phyloP scores from a whole-genome alignment of 2,329 filamentous ascomycete species.

The Dactylellina drechsleri region DNA sequence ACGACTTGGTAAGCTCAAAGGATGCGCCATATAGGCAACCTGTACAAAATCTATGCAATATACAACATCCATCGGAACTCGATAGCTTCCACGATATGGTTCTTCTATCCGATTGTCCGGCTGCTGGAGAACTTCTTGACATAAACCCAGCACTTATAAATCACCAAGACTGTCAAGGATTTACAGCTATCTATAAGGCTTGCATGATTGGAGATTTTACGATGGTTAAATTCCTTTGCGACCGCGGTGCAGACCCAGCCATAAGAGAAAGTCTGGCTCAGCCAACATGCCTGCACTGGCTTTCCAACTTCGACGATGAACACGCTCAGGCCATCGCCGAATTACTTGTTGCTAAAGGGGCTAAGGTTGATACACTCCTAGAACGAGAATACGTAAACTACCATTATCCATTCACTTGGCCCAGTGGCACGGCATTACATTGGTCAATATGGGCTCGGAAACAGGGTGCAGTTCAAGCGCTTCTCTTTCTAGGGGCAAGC shows the following conservation, averaged over 20 bases:
- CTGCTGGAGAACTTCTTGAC: neutral
- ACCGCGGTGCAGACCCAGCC: slow-evolving; percentile 19
- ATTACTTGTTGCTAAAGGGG: slow-evolving; percentile 21
- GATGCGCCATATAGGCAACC: neutral
- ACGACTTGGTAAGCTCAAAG: neutral
- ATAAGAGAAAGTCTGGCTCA: neutral
- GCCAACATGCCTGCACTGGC: slow-evolving; percentile 23
- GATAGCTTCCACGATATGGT: neutral
- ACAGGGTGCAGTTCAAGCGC: neutral
- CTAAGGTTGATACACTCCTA: neutral
- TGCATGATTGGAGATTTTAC: slow-evolving; percentile 25
- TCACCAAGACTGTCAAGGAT: slow-evolving; percentile 16
- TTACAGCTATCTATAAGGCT: slow-evolving; percentile 38
- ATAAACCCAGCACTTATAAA: slow-evolving; percentile 4
- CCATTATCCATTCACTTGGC: slow-evolving; percentile 42
- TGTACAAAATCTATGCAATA: neutral
- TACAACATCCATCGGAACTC: neutral
- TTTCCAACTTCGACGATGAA: slow-evolving; percentile 29
- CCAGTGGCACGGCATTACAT: slow-evolving; percentile 35
- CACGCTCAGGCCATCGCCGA: slow-evolving; percentile 17
- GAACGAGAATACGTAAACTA: slow-evolving; percentile 13
- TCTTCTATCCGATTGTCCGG: neutral
- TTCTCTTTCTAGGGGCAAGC: slow-evolving; percentile 4
- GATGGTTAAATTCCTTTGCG: slow-evolving; percentile 30
- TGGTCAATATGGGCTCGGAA: slow-evolving; percentile 31